Evolutionary conservation across 306 rosid species (phyloP), one percentile per base, ranked within the genome.

Genomic region (Trichosanthes truncata): DNA sequence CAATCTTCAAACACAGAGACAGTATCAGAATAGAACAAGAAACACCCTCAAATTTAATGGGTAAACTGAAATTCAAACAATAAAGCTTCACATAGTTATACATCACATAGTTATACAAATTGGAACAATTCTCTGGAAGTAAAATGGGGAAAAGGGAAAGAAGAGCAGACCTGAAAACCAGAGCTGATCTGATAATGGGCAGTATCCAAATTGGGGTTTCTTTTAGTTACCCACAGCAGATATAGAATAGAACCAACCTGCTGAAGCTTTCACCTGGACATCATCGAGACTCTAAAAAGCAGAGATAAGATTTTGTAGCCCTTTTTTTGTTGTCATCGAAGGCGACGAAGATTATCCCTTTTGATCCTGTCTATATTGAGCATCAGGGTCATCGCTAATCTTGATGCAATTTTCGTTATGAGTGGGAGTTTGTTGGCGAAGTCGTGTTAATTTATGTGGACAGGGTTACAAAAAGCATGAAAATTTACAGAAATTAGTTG

Each of bases 191-290:
- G 78, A 48, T 33, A 48, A 48, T 29, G 23, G 38, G 26, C 12
- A 33, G 41, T 68, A 17, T 23, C 14, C 13, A 36, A 66, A 68
- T 40, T 68, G 53, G 53, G 18, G 9, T 41, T 25, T 72, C 57
- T 25, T 21, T 45, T 46, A 10, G 5, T 69, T n/a, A 41, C 2
- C 35, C 10, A 21, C 36, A 72, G 41, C 56, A 25, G 11, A 69
- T 21, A 21, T 6, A 69, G 36, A 41, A 5, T 25, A 15, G 77
- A 72, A 72, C 12, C 4, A 72, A 6, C 77, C 38, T 0, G 56
- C 35, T 72, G 77, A 29, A 18, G 78, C 36, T 74, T 48, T 74
- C 78, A 49, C 78, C 40, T 74, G 60, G 78, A 49, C 78, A 46
- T 74, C 61, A 74, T 74, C 78, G 78, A 74, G 35, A 45, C 26